A percentile compares a stretch with the other conserved stretches of the same genome.
These are phyloP conservation scores for Closterium sp. DNA, from an alignment of 139 green algal species.

Conservation along the genomic window DNA sequence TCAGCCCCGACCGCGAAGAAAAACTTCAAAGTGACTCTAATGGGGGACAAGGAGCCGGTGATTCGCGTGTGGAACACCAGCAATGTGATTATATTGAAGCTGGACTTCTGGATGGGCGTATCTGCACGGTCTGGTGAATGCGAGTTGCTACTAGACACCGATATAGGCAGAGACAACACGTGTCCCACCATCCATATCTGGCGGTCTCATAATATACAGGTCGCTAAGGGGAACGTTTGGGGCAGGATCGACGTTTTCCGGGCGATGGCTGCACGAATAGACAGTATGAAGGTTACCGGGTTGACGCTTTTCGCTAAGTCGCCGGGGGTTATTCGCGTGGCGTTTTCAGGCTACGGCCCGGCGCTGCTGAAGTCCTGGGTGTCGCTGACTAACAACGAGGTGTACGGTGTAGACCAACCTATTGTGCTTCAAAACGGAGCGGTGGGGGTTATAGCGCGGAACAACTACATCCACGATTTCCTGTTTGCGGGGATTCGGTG, in stretches of 20 bases:
- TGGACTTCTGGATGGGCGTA: not conserved
- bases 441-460: slow-evolving; percentile 14
- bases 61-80: not conserved
- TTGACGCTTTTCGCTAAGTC: not conserved
- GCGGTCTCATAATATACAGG: not conserved
- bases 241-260: not conserved
- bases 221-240: not conserved
- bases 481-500: not conserved
- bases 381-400: not conserved
- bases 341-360: not conserved
- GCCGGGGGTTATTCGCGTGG: not conserved
- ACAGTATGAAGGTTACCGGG: not conserved
- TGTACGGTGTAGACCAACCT: not conserved
- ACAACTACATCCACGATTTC: slow-evolving; percentile 40
- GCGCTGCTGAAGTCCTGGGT: not conserved
- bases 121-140: not conserved
- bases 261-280: not conserved
- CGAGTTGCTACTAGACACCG: not conserved
- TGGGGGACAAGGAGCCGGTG: not conserved
- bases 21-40: not conserved
- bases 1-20: not conserved
- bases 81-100: not conserved
- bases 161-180: not conserved
- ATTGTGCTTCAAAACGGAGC: slow-evolving; percentile 8
- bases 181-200: not conserved